Evolutionary conservation across 768 basidiomycete species (phyloP), one percentile per base, ranked within the genome.

Genomic region (Trametopsis cervina): DNA sequence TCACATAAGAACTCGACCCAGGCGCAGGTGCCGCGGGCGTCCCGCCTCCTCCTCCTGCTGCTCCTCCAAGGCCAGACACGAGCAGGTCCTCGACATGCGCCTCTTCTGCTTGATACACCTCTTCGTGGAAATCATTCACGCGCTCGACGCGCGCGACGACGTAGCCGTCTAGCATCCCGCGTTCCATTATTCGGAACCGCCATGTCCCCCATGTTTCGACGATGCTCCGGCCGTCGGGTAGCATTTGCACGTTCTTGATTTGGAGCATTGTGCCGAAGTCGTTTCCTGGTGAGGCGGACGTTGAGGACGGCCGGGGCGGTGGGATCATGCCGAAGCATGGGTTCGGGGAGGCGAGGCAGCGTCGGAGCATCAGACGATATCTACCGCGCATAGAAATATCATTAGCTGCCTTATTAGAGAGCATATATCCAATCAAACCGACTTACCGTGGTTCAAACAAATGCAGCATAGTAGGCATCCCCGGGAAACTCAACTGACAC

Each of bases 261-360:
- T 90, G 81, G 45, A 97, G 76, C 83, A 97, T 94, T 35, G 93
- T 98, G 3, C 95, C 95, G 65, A 86, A 99, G 50, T 90, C 83
- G 58, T 66, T 65, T 3, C 73, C 44, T n/a, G 54, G 42, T 52
- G 50, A 18, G 40, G 18, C 57, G 45, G 51, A 55, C 10, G 50
- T 35, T 21, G 58, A 52, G 6, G 60, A 62, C 2, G 67, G 61
- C 18, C 71, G 66, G 2, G 77, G 72, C 12, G 88, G 83, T 69
- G 95, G 83, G 59, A 96, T 77, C 89, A 97, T 97, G 29, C 95
- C 95, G 65, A 98, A 96, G 20, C 74, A 72, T n/a, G 89, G 89
- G 37, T 69, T 69, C 4, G 78, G 71, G 13, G 76, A 80, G 57
- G 90, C 84, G 49, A 97, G 82, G 62, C 88, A 92, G n/a, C 95